Evolutionary conservation across 768 basidiomycete genomes (phyloP).

Genomic region (Inosperma sp.): DNA sequence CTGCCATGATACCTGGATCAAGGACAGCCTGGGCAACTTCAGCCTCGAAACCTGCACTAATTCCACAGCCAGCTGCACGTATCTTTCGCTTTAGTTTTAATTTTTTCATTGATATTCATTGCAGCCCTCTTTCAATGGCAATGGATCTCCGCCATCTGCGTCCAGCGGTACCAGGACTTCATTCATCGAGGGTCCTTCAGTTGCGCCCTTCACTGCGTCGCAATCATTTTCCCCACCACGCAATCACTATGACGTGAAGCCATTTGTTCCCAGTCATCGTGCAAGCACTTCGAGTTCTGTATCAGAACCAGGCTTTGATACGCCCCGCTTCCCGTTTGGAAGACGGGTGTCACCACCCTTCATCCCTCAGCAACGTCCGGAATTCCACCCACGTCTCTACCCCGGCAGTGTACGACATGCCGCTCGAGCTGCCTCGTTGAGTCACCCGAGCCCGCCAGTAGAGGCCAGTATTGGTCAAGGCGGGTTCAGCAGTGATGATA

Average conservation of each 20-base stretch:
- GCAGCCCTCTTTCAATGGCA: background rate
- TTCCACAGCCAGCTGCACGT: slow-evolving; percentile 2
- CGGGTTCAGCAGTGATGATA: slow-evolving; percentile 1
- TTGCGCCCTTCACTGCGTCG: background rate
- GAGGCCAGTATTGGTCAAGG: slow-evolving; percentile 5
- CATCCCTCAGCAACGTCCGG: slow-evolving; percentile 8
- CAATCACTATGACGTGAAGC: background rate
- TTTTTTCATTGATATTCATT: background rate
- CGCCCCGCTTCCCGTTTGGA: slow-evolving; percentile 4
- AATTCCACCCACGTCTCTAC: slow-evolving; percentile 25
- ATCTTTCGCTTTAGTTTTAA: background rate
- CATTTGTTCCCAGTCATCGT: slow-evolving; percentile 2
- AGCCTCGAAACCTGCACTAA: too few species aligned
- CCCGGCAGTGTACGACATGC: slow-evolving; percentile 25
- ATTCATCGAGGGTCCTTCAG: background rate
- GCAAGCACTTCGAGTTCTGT: background rate
- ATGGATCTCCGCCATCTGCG: slow-evolving; percentile 7
- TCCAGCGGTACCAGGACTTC: background rate
- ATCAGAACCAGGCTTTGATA: background rate
- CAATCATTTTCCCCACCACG: slow-evolving; percentile 4
- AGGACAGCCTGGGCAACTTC: background rate
- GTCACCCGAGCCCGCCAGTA: slow-evolving; percentile 5
- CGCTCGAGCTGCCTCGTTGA: slow-evolving; percentile 12
- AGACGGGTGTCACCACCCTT: slow-evolving; percentile 7
- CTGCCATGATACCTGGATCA: slow-evolving; percentile 2